Conservation (phyloP, 2,329 filamentous ascomycete species). For the Xylariomycetidae sp. region DNA sequence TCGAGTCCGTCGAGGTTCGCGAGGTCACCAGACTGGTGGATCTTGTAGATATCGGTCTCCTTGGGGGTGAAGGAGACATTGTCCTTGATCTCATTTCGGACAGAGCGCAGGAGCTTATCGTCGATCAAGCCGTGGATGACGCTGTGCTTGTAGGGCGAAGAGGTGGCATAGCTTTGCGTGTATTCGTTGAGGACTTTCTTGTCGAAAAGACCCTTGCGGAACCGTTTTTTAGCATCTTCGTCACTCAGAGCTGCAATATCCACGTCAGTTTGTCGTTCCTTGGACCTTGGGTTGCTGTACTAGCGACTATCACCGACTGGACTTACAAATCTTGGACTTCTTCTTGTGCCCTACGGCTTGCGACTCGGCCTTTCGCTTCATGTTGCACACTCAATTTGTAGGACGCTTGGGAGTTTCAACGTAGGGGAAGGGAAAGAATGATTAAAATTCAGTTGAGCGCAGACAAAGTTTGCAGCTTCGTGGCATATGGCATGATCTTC, state of each 20-base stretch:
- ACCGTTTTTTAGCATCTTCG: constrained; percentile 50
- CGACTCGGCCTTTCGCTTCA: constrained; percentile 56
- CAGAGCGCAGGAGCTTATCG: constrained; percentile 73
- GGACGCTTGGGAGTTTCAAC: constrained; percentile 6
- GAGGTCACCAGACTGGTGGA: constrained; percentile 95
- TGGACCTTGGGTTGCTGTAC: background rate
- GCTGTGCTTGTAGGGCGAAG: constrained; percentile 79
- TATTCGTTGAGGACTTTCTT: constrained; percentile 51
- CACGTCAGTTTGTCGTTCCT: background rate
- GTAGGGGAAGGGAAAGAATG: no score
- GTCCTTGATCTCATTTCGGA: constrained; percentile 81
- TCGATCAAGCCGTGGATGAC: constrained; percentile 80
- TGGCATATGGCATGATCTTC: constrained; percentile 9
- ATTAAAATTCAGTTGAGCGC: constrained; percentile 1
- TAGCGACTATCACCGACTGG: constrained; percentile 1
- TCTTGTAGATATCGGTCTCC: constrained; percentile 99
- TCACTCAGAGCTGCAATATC: constrained; percentile 36
- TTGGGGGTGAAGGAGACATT: constrained; percentile 96
- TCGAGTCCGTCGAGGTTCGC: constrained; percentile 95
- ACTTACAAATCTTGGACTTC: constrained; percentile 40
- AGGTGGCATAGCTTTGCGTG: constrained; percentile 55
- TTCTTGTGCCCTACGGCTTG: constrained; percentile 43
- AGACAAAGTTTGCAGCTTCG: background rate
- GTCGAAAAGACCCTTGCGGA: constrained; percentile 62
- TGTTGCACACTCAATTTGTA: constrained; percentile 32